A percentile compares a stretch with the other conserved stretches of the same genome.
Evolutionary conservation across 2,329 filamentous ascomycete genomes (phyloP).

Genomic region (Neonectria sp.): DNA sequence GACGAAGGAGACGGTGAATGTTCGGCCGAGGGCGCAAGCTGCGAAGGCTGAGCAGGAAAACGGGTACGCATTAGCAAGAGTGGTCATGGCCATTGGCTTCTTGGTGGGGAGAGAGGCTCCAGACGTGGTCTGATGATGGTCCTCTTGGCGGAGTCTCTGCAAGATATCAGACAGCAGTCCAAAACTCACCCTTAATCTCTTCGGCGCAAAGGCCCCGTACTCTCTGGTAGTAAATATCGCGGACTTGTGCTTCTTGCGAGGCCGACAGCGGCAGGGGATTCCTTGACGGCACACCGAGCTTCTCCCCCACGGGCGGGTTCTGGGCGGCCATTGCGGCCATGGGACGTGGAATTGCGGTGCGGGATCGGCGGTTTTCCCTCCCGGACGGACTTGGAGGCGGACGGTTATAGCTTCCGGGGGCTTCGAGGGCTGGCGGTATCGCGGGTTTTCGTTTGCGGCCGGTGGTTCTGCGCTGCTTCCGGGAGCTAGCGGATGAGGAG

Average conservation of each 20-base stretch:
- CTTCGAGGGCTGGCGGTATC: slow-evolving; percentile 17
- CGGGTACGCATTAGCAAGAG: background rate
- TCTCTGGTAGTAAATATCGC: slow-evolving; percentile 84
- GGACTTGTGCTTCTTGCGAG: slow-evolving; percentile 85
- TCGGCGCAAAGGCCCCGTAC: slow-evolving; percentile 82
- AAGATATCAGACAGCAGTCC: background rate
- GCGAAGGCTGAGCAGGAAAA: slow-evolving; percentile 79
- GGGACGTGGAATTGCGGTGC: slow-evolving; percentile 24
- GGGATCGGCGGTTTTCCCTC: background rate
- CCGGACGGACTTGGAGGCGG: background rate
- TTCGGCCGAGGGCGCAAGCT: slow-evolving; percentile 87
- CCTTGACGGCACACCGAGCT: slow-evolving; percentile 69
- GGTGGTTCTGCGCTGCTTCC: slow-evolving; percentile 6
- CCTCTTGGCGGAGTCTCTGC: background rate
- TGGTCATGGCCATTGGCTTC: background rate
- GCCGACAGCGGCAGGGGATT: slow-evolving; percentile 89
- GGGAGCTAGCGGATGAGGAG: slow-evolving; percentile 44
- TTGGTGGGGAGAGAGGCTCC: background rate
- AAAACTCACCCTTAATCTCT: slow-evolving; percentile 80
- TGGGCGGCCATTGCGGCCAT: slow-evolving; percentile 55
- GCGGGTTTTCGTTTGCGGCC: background rate
- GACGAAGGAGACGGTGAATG: slow-evolving; percentile 88
- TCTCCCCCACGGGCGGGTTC: slow-evolving; percentile 52
- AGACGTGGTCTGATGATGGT: slow-evolving; percentile 22
- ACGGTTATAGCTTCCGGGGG: background rate